These are phyloP conservation scores for Vigna reflexopilosa DNA, from an alignment of 306 rosid species.

Conservation along the genomic window DNA sequence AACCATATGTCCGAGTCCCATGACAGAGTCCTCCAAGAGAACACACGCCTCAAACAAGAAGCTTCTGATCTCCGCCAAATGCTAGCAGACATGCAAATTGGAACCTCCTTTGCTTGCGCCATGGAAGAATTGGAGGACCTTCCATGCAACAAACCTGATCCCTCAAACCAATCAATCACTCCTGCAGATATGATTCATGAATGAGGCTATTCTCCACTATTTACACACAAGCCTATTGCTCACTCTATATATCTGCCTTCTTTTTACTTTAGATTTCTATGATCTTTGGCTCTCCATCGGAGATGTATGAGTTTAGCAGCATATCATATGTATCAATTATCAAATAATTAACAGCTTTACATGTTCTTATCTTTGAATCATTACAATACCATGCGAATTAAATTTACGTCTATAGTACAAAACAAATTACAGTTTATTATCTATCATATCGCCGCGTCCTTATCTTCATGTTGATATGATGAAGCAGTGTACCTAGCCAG, in stretches of 20 bases:
- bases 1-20: constrained; percentile 63
- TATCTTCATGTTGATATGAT: constrained; percentile 40
- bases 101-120: constrained; percentile 49
- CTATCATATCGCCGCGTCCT: constrained; percentile 68
- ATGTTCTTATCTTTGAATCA: constrained; percentile 34
- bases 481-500: constrained; percentile 50
- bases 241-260: constrained; percentile 34
- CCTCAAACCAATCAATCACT: constrained; percentile 55
- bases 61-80: constrained; percentile 67
- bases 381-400: constrained; percentile 15
- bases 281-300: constrained; percentile 39
- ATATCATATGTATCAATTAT: constrained; percentile 26
- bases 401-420: constrained; percentile 37
- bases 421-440: constrained; percentile 26
- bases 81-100: constrained; percentile 60
- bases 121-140: constrained; percentile 57
- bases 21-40: constrained; percentile 66
- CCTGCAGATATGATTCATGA: constrained; percentile 56
- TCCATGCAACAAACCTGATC: constrained; percentile 61
- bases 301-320: constrained; percentile 43
- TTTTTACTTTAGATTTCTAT: constrained; percentile 41
- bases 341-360: constrained; percentile 49
- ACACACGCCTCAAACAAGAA: constrained; percentile 69
- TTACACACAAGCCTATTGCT: neutral
- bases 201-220: constrained; percentile 41